Conservation (phyloP, 2,329 filamentous ascomycete species). For the Trichophyton schoenleinii region DNA sequence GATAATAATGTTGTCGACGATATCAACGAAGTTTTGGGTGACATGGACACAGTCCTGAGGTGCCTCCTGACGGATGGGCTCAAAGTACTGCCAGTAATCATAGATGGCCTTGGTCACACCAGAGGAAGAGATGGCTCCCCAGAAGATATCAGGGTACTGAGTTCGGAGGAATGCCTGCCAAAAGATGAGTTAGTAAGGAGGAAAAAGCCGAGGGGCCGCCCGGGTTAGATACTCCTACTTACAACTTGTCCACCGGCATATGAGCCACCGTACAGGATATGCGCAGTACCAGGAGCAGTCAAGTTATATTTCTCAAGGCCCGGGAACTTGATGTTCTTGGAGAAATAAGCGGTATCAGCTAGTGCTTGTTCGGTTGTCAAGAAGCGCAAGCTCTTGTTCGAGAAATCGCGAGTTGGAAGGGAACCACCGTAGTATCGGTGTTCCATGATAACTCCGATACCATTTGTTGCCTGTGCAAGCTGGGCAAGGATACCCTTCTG, state of each 20-base stretch:
- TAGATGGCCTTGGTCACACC: conserved; percentile 66
- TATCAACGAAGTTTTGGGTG: conserved; percentile 48
- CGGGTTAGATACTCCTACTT: conserved; percentile 1
- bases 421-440: conserved; percentile 78
- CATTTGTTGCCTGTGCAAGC: conserved; percentile 56
- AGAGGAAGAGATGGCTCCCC: conserved; percentile 66
- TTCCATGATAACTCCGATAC: conserved; percentile 69
- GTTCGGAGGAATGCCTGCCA: conserved; percentile 56
- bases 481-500: conserved; percentile 66
- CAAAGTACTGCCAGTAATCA: conserved; percentile 59
- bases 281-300: conserved; percentile 53
- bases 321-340: conserved; percentile 55
- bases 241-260: conserved; percentile 65
- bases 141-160: conserved; percentile 66
- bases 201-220: not conserved
- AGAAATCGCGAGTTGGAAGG: conserved; percentile 54
- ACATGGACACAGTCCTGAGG: conserved; percentile 51
- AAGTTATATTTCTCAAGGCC: conserved; percentile 57
- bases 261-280: conserved; percentile 70
- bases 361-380: conserved; percentile 71
- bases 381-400: conserved; percentile 61
- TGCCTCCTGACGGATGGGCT: conserved; percentile 44
- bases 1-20: conserved; percentile 48
- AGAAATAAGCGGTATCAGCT: conserved; percentile 72
- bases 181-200: not conserved